Evolutionary conservation across 2,329 filamentous ascomycete species (phyloP).

Genomic region (Pleurostoma richardsiae): DNA sequence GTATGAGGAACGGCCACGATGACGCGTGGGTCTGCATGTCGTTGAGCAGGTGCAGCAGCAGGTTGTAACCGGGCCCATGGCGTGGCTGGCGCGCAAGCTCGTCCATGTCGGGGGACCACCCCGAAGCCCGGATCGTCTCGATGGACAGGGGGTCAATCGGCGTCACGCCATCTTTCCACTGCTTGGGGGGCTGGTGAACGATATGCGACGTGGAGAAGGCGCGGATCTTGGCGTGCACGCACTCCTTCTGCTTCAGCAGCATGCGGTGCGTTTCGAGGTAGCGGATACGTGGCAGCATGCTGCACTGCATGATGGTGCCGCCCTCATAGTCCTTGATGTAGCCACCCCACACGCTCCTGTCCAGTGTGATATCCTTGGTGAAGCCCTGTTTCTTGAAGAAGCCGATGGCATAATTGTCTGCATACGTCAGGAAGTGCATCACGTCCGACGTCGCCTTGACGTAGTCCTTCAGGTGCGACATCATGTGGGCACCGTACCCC

Average conservation of each 20-base stretch:
- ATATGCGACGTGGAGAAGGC: conserved; percentile 66
- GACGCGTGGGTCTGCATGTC: conserved; percentile 69
- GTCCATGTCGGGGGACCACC: conserved; percentile 74
- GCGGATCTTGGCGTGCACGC: conserved; percentile 67
- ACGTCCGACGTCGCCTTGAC: conserved; percentile 71
- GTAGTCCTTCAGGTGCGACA: conserved; percentile 73
- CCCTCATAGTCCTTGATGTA: conserved; percentile 80
- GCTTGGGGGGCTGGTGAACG: conserved; percentile 60
- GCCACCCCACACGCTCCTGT: conserved; percentile 70
- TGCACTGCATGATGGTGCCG: conserved; percentile 75
- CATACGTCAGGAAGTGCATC: conserved; percentile 76
- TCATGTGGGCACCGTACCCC: conserved; percentile 71
- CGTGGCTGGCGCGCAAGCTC: conserved; percentile 68
- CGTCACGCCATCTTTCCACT: conserved; percentile 56
- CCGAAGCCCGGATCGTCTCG: conserved; percentile 62
- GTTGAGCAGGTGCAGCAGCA: conserved; percentile 66
- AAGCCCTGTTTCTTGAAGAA: conserved; percentile 80
- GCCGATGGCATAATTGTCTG: conserved; percentile 74
- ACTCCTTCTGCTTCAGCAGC: conserved; percentile 71
- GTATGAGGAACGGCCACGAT: conserved; percentile 70
- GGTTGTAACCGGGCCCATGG: conserved; percentile 70
- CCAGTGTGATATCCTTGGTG: conserved; percentile 71
- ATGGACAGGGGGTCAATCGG: conserved; percentile 64
- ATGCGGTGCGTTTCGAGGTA: conserved; percentile 67
- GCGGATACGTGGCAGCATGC: conserved; percentile 69